phyloP scores from a whole-genome alignment of 495 filamentous ascomycete genomes.

The Podospora bellae-mahoneyi region DNA sequence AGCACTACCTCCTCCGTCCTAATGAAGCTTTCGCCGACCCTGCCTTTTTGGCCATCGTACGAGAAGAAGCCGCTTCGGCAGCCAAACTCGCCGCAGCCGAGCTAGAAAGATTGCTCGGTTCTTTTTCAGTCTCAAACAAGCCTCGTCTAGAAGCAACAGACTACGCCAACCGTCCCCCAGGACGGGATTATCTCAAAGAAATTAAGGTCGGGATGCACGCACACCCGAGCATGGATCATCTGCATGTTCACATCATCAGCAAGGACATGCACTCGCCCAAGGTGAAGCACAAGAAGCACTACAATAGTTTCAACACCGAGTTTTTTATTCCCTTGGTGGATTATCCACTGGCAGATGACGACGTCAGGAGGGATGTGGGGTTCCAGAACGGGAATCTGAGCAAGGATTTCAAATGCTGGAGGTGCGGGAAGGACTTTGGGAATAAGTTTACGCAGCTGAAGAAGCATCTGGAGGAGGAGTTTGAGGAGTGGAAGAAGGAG shows the following conservation, averaged over 20 bases:
- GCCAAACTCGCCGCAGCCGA: slow-evolving; percentile 67
- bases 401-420: slow-evolving; percentile 73
- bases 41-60: slow-evolving; percentile 65
- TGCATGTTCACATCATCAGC: slow-evolving; percentile 86
- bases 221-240: slow-evolving; percentile 83
- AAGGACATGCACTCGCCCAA: slow-evolving; percentile 66
- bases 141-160: slow-evolving; percentile 48
- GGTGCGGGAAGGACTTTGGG: slow-evolving; percentile 72
- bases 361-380: slow-evolving; percentile 55
- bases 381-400: slow-evolving; percentile 51
- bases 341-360: slow-evolving; percentile 67
- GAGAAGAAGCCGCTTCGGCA: slow-evolving; percentile 57
- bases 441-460: slow-evolving; percentile 71
- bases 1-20: slow-evolving; percentile 63
- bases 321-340: slow-evolving; percentile 82
- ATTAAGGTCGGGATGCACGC: slow-evolving; percentile 79
- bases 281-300: slow-evolving; percentile 81
- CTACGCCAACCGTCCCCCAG: slow-evolving; percentile 56
- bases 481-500: slow-evolving; percentile 72
- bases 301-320: slow-evolving; percentile 84
- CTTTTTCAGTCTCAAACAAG: slow-evolving; percentile 58
- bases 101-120: slow-evolving; percentile 66
- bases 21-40: slow-evolving; percentile 73
- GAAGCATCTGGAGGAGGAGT: slow-evolving; percentile 75
- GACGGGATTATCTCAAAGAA: slow-evolving; percentile 76